These are phyloP conservation scores for Raffaelea albimanens DNA, from an alignment of 2,329 filamentous ascomycete species.

Conservation along the genomic window DNA sequence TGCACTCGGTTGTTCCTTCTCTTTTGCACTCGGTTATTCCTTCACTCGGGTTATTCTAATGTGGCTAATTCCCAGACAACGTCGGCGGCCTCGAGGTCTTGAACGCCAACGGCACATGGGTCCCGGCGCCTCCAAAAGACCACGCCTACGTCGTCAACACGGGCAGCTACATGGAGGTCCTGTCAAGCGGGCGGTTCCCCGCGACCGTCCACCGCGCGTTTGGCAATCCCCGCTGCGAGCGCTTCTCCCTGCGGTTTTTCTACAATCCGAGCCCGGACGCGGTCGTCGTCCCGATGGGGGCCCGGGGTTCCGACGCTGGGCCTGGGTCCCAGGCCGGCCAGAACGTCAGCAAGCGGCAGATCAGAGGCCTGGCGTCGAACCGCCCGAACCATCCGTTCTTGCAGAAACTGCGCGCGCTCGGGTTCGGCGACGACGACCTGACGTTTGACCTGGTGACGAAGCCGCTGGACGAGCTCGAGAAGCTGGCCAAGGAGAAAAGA, in stretches of 20 bases:
- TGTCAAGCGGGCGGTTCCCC: slow-evolving; percentile 39
- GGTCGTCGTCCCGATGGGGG: not conserved
- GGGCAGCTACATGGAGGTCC: slow-evolving; percentile 39
- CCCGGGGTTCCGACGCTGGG: too few relatives aligned
- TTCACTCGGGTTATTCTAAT: not conserved
- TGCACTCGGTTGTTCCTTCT: not conserved
- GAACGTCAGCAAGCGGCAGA: not conserved
- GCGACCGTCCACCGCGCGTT: slow-evolving; percentile 39
- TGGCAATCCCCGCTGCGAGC: slow-evolving; percentile 27
- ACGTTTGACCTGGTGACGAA: not conserved
- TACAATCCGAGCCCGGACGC: slow-evolving; percentile 33
- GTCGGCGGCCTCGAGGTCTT: slow-evolving; percentile 32
- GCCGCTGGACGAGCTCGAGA: not conserved
- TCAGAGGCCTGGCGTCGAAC: not conserved
- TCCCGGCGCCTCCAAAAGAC: slow-evolving; percentile 30
- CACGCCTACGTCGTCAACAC: slow-evolving; percentile 42
- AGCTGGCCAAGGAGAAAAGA: not conserved
- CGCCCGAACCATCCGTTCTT: slow-evolving; percentile 1
- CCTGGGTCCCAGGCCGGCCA: too few relatives aligned
- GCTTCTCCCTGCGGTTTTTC: slow-evolving; percentile 48
- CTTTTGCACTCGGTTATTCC: not conserved
- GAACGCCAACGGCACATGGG: slow-evolving; percentile 32
- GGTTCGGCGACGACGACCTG: not conserved
- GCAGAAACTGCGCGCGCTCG: not conserved
- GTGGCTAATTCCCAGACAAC: slow-evolving; percentile 14